Base-by-base conservation (phyloP, 352 stramenopile species). In the Aphanomyces euteiches region DNA sequence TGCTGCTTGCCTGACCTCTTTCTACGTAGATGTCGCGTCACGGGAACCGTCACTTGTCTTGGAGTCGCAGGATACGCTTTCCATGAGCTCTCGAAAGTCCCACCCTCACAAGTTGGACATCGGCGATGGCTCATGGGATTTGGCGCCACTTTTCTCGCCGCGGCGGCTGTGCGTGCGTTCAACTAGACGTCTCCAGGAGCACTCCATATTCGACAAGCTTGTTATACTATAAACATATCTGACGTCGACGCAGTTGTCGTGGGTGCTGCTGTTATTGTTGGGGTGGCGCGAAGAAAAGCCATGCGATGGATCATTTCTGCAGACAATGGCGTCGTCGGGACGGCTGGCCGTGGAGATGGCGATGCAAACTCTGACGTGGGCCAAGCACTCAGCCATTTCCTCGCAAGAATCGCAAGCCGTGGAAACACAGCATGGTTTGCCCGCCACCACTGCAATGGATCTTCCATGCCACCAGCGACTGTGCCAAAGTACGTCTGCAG, bases 1-100 rank as follows among this genome's bases (percentile, higher is more conserved):
- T 38, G 8, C 38, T 66, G 37, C 47, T n/a, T 56, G 38, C 7
- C 19, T 53, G 47, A 56, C 7, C 56, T 38, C 12, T 28, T 48
- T 4, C 21, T 56, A 56, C 34, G 40, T 67, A 67, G 59, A 56
- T 67, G 59, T 36, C 59, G 59, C 59, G 39, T 50, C 41, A 67
- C 59, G 21, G 59, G 59, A 3, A 67, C 59, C 36, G 19, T 67
- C 39, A 67, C 59, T 7, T 67, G 59, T 41, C 59, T 67, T n/a
- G 59, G 39, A 2, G 59, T 67, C 15, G 40, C 59, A n/a, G 56
- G 41, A 7, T 67, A 67, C 21, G 19, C 59, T 5, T 67, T 67
- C 59, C 43, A 67, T 41, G 59, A 67, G 56, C 43, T 67, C 17
- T 17, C 59, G 41, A 67, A 67, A 45, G 43, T 50, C 15, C 59